These are phyloP conservation scores for Phytopythium mirpurense DNA, from an alignment of 352 stramenopile genomes.

Conservation along the genomic window DNA sequence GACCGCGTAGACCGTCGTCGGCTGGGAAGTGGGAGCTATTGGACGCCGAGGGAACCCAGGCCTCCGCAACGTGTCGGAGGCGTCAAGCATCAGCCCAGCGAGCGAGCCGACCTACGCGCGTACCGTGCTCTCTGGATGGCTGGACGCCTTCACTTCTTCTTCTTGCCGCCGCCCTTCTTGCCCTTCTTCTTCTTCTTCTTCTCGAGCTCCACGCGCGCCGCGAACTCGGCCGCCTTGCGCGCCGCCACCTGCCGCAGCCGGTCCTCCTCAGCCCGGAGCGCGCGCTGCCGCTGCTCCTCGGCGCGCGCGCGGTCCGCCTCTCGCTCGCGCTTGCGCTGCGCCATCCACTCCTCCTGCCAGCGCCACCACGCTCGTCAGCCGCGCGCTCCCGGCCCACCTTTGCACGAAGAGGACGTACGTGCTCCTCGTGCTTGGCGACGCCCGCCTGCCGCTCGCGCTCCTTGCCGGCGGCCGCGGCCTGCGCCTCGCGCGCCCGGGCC, in stretches of 20 bases:
- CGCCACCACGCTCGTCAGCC: slow-evolving; percentile 4
- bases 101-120: neutral
- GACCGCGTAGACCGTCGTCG: neutral
- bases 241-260: slow-evolving; percentile 55
- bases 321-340: slow-evolving; percentile 60
- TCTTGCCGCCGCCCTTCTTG: slow-evolving; percentile 32
- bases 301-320: slow-evolving; percentile 35
- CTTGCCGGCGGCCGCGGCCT: slow-evolving; percentile 43
- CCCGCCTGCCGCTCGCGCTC: slow-evolving; percentile 44
- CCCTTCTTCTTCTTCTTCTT: slow-evolving; percentile 84
- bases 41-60: too few relatives aligned
- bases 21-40: too few relatives aligned
- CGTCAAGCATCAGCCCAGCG: too few relatives aligned
- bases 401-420: slow-evolving; percentile 30
- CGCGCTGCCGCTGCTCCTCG: slow-evolving; percentile 47
- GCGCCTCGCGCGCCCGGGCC: slow-evolving; percentile 34
- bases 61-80: too few relatives aligned
- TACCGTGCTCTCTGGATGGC: too few relatives aligned
- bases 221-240: slow-evolving; percentile 67
- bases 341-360: slow-evolving; percentile 64
- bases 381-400: too few relatives aligned
- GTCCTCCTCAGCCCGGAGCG: slow-evolving; percentile 57
- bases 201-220: slow-evolving; percentile 65
- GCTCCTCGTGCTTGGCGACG: slow-evolving; percentile 40
- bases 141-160: slow-evolving; percentile 5